These are phyloP conservation scores for Papiliotrema flavescens DNA, from an alignment of 1,284 basidiomycete genomes.

Conservation along the genomic window DNA sequence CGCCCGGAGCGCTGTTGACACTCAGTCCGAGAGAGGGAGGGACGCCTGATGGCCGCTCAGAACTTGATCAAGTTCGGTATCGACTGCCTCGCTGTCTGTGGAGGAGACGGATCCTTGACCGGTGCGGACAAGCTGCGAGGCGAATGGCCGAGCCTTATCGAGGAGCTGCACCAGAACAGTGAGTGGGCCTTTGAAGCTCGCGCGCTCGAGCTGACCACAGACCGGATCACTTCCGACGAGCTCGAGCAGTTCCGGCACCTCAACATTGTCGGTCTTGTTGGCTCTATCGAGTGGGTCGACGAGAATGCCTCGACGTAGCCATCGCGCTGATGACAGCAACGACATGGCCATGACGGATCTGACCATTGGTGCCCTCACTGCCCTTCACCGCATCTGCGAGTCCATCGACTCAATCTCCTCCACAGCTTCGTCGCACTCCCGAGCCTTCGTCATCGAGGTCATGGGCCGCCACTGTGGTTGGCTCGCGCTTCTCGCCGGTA, in stretches of 20 bases:
- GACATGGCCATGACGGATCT: slow-evolving; percentile 98
- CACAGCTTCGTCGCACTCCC: slow-evolving; percentile 90
- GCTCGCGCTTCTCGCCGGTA: slow-evolving; percentile 89
- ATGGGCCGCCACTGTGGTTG: slow-evolving; percentile 99
- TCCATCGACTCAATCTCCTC: slow-evolving; percentile 97
- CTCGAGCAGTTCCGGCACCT: slow-evolving; percentile 70
- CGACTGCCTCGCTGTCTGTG: slow-evolving; percentile 93
- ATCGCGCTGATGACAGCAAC: slow-evolving; percentile 54
- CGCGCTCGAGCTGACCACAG: slow-evolving; percentile 42
- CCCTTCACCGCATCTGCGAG: slow-evolving; percentile 94
- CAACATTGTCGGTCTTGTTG: slow-evolving; percentile 94
- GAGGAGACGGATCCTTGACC: slow-evolving; percentile 93
- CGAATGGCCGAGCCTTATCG: slow-evolving; percentile 86
- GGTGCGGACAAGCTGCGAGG: slow-evolving; percentile 90
- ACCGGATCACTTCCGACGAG: slow-evolving; percentile 72
- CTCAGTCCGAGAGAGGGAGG: slow-evolving; percentile 73
- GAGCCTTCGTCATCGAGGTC: slow-evolving; percentile 97
- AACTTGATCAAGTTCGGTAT: slow-evolving; percentile 96
- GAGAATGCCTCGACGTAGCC: background rate
- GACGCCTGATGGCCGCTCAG: slow-evolving; percentile 76
- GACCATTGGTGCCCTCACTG: slow-evolving; percentile 94
- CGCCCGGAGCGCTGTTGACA: slow-evolving; percentile 4
- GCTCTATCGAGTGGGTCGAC: slow-evolving; percentile 76
- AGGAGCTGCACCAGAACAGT: slow-evolving; percentile 64
- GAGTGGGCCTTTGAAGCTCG: slow-evolving; percentile 8